A percentile compares a stretch with the other conserved stretches of the same genome.
These are phyloP conservation scores for Paraphoma chrysanthemicola DNA, from an alignment of 2,329 filamentous ascomycete genomes.

Conservation along the genomic window DNA sequence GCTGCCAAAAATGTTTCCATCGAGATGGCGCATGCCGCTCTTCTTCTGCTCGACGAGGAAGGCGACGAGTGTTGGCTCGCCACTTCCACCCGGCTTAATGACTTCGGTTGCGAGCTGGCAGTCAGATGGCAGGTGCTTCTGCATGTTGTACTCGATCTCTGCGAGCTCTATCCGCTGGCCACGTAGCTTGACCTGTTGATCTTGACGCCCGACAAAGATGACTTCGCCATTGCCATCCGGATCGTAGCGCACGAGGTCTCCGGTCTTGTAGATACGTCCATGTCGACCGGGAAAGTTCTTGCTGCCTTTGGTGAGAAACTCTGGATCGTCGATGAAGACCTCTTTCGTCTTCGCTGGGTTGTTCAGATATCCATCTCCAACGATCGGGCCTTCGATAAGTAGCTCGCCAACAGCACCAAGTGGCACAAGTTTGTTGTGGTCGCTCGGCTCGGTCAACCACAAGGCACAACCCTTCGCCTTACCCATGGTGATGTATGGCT, in stretches of 20 bases:
- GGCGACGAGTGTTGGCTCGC: constrained; percentile 43
- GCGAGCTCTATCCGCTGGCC: constrained; percentile 49
- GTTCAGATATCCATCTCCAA: constrained; percentile 48
- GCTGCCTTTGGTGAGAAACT: constrained; percentile 68
- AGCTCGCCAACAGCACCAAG: constrained; percentile 58
- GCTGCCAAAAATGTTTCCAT: constrained; percentile 39
- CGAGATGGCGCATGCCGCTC: constrained; percentile 35
- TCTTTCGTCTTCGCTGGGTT: constrained; percentile 46
- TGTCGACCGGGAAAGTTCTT: constrained; percentile 55
- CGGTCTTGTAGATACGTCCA: constrained; percentile 55
- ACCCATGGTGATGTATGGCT: constrained; percentile 47
- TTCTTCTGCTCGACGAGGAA: constrained; percentile 43
- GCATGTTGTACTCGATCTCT: constrained; percentile 50
- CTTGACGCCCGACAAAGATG: constrained; percentile 46
- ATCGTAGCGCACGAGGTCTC: constrained; percentile 58
- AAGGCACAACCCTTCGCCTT: constrained; percentile 40
- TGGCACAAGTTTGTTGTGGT: constrained; percentile 47
- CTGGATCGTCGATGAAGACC: constrained; percentile 58
- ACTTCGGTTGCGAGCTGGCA: constrained; percentile 58
- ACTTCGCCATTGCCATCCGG: constrained; percentile 47
- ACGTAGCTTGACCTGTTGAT: constrained; percentile 51
- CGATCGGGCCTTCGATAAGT: constrained; percentile 64
- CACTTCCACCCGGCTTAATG: constrained; percentile 47
- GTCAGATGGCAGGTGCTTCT: constrained; percentile 47
- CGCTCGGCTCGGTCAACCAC: constrained; percentile 52